Base-by-base conservation (phyloP, 1,284 basidiomycete species). In the Heterobasidion parviporum region DNA sequence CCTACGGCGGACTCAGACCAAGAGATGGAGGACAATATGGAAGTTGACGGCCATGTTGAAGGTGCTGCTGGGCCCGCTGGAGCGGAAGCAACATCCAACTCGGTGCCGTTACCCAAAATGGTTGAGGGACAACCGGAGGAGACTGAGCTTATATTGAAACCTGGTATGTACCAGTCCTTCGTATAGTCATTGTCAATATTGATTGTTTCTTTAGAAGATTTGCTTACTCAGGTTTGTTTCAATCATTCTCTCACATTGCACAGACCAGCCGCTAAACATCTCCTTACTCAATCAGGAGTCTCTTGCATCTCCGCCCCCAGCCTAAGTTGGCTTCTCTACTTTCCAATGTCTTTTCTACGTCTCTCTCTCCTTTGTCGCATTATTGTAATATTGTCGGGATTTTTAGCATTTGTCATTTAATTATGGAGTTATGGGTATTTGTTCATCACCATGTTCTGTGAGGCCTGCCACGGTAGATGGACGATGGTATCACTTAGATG, bases 141-240 rank as follows among this genome's bases (percentile, higher is more conserved):
- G 61, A 80, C 79, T 14, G 81, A 81, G 63, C 77, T 80, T 9
- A 85, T 85, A 80, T 67, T 85, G 57, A 82, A 83, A 64, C 80
- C 83, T 68, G 81, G 82, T 84, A 53, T 33, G 77, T 62, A 26
- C 14, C 44, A 18, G 9, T 43, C 15, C 33, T 2, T 10, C 14
- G 38, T 18, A 44, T 34, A 41, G 34, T 12, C 43, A 10, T 59
- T 33, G 18, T 18, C 33, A 48, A 38, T 50, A 56, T 50, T 60
- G 45, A 54, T 33, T 1, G 8, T 32, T 50, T 44, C 47, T 58
- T 6, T 54, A 85, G 82, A 80, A 57, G 82, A 85, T 61, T 70
- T 85, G 50, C 70, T 85, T 64, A 83, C 82, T 35, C 82, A 83
- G 78, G 81, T 80, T 55, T 63, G 72, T 61, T 52, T 52, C 26